Evolutionary conservation across 2,329 filamentous ascomycete species (phyloP).

Genomic region (Fusarium dimerum): DNA sequence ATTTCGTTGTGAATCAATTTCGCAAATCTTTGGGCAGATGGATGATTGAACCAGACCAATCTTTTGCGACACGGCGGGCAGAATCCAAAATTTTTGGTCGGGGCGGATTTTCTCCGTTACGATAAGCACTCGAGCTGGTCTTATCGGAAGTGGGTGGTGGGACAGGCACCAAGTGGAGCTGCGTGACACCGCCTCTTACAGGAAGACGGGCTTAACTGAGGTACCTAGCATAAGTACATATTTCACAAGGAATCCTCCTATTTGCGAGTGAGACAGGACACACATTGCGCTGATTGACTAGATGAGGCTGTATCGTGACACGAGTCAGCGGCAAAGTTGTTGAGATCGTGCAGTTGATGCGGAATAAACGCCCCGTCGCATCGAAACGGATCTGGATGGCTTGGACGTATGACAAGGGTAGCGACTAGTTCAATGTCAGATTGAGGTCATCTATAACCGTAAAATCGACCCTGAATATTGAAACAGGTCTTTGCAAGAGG

Average conservation of each 20-base stretch:
- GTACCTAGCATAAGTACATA: no score
- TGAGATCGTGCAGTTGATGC: background rate
- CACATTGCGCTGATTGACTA: background rate
- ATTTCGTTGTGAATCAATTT: constrained; percentile 14
- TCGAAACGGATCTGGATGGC: background rate
- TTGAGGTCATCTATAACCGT: no score
- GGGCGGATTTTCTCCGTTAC: constrained; percentile 28
- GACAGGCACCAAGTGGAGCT: constrained; percentile 16
- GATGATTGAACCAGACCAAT: background rate
- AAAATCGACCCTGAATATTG: no score
- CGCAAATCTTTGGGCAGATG: constrained; percentile 3
- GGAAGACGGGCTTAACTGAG: no score
- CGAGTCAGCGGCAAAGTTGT: background rate
- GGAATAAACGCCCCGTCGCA: background rate
- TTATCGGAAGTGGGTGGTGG: constrained; percentile 29
- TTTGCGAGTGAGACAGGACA: background rate
- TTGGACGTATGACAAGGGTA: background rate
- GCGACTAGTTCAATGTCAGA: no score
- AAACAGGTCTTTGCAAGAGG: no score
- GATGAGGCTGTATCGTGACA: background rate
- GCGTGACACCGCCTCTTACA: constrained; percentile 19
- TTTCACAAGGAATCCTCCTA: background rate
- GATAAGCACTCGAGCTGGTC: constrained; percentile 30
- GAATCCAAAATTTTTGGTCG: constrained; percentile 32
- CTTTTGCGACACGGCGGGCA: constrained; percentile 24